Conservation (phyloP, 2,329 filamentous ascomycete genomes). For the Sarocladium strictum region DNA sequence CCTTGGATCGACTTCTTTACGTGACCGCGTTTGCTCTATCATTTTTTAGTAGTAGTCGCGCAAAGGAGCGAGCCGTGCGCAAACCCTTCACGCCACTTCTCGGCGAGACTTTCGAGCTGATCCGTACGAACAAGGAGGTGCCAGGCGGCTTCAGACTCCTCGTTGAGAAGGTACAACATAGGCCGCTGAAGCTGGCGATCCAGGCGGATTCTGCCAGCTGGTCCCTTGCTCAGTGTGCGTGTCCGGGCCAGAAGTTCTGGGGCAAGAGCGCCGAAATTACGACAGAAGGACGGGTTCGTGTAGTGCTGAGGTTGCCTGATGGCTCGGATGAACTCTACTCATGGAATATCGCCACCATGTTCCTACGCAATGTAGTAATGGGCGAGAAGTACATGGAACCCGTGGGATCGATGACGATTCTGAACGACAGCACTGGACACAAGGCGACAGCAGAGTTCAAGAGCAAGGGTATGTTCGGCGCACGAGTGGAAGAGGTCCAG, state of each 20-base stretch:
- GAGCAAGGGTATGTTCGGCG: conserved; percentile 94
- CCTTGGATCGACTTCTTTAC: conserved; percentile 69
- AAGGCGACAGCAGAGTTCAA: conserved; percentile 89
- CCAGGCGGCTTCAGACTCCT: conserved; percentile 77
- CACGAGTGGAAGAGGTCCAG: conserved; percentile 81
- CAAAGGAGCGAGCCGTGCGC: conserved; percentile 85
- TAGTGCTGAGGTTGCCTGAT: conserved; percentile 63
- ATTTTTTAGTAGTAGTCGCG: conserved; percentile 71
- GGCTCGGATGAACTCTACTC: conserved; percentile 75
- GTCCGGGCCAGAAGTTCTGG: conserved; percentile 96
- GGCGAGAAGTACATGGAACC: conserved; percentile 98
- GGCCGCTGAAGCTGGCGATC: conserved; percentile 86
- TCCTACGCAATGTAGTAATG: conserved; percentile 92
- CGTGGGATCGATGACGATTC: conserved; percentile 79
- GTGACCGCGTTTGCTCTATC: conserved; percentile 89
- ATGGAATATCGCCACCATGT: conserved; percentile 83
- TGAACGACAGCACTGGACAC: conserved; percentile 76
- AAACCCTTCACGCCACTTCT: conserved; percentile 98
- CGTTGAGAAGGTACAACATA: conserved; percentile 92
- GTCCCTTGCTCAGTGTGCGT: conserved; percentile 82
- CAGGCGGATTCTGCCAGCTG: conserved; percentile 83
- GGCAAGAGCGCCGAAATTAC: conserved; percentile 93
- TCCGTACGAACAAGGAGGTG: conserved; percentile 71
- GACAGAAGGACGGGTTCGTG: conserved; percentile 79
- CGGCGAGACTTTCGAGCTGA: conserved; percentile 89